Evolutionary conservation across 2,329 filamentous ascomycete species (phyloP), one percentile per base, ranked within the genome.

Genomic region (Diplodia sapinea): DNA sequence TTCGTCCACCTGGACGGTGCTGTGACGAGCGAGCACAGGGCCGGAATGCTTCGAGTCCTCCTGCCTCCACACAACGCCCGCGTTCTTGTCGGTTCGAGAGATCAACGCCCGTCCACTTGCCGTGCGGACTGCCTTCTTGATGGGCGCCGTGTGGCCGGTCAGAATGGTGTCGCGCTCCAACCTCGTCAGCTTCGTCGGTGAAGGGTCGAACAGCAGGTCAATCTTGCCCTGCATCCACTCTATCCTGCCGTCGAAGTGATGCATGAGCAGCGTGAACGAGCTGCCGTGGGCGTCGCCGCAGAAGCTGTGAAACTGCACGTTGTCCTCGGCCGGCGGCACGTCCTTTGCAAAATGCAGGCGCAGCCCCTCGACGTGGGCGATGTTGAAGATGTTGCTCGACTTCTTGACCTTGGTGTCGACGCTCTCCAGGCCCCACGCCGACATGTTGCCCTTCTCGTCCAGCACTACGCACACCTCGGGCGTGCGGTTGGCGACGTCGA

Each of bases 401-500:
- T 87, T 87, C 71, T 87, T 87, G 38, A 84, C 82, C 74, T 89
- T 92, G 72, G 87, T 89, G 43, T 91, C 90, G 23, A 96, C 86
- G 74, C 94, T 94, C 77, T 98, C 94, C 67, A 99, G 81, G 0
- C 93, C 94, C 92, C 94, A 97, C 0, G 92, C 93, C 50, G 92
- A 93, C 90, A 98, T 92, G 71, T 89, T 89, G 1, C 94, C 94
- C 57, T 85, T 83, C n/a, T 89, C 89, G 78, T 98, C 93, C 57
- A 97, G 83, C 9, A 94, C 88, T 29, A 98, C 85, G 71, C 93
- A 95, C 2, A 99, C 87, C 76, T 99, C 95, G 0, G 94, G 92
- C 67, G 86, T 91, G 64, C 90, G 89, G 70, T 94, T 95, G 11
- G 93, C 92, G 72, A 97, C 86, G 71, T 93, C 91, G 52, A 96